Evolutionary conservation across 2,329 filamentous ascomycete species (phyloP).

Genomic region (Clonostachys solani): DNA sequence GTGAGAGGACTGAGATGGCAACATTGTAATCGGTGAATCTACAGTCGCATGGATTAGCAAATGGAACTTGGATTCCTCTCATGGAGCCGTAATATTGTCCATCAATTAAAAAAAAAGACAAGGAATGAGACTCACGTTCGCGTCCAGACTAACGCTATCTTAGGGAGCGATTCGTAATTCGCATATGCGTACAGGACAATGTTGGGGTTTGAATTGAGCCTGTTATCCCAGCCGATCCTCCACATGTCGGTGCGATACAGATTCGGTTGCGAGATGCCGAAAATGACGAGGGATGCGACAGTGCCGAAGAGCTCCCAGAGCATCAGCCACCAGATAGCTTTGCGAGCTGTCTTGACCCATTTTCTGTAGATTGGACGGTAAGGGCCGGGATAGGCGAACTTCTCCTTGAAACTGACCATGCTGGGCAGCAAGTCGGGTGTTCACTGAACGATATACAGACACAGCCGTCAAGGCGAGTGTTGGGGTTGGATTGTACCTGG

Average conservation of each 20-base stretch:
- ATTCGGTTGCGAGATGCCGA: conserved; percentile 70
- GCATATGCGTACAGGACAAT: conserved; percentile 69
- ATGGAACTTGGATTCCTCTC: not conserved
- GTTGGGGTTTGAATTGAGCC: conserved; percentile 70
- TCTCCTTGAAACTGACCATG: conserved; percentile 7
- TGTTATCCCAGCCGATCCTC: conserved; percentile 65
- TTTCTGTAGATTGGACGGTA: conserved; percentile 55
- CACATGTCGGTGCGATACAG: conserved; percentile 69
- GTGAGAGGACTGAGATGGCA: conserved; percentile 69
- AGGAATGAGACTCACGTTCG: conserved; percentile 50
- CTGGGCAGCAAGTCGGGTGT: not conserved
- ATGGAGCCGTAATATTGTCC: not conserved
- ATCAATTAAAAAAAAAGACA: not conserved
- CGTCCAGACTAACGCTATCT: conserved; percentile 69
- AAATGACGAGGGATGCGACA: conserved; percentile 63
- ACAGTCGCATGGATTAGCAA: conserved; percentile 4
- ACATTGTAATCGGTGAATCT: conserved; percentile 75
- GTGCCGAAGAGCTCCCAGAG: conserved; percentile 61
- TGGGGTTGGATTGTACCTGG: no score
- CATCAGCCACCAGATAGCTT: conserved; percentile 60
- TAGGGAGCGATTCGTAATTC: conserved; percentile 60
- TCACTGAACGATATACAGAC: no score
- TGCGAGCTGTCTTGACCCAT: conserved; percentile 47
- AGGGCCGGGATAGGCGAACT: conserved; percentile 7
- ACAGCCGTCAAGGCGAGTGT: no score